Conservation (phyloP, 768 basidiomycete genomes). For the Trametes punicea region DNA sequence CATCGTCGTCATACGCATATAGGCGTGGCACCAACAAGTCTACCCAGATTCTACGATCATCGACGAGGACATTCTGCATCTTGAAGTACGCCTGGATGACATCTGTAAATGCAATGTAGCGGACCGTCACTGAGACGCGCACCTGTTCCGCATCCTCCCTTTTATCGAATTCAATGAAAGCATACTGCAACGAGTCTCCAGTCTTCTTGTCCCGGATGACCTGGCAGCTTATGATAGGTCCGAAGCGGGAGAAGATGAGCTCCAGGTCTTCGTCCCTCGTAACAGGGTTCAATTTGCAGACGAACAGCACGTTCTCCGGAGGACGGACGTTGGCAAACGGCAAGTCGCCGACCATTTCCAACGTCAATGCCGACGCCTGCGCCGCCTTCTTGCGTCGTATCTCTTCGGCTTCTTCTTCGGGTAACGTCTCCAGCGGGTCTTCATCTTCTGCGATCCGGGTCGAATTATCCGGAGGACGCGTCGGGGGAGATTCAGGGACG, state of each 20-base stretch:
- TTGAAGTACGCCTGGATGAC: slow-evolving; percentile 89
- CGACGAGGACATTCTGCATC: slow-evolving; percentile 98
- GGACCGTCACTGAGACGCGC: too few species aligned
- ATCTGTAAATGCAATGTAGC: not conserved
- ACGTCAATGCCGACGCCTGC: slow-evolving; percentile 87
- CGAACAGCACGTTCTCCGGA: slow-evolving; percentile 97
- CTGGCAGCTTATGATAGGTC: slow-evolving; percentile 94
- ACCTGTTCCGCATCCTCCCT: slow-evolving; percentile 93
- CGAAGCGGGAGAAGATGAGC: slow-evolving; percentile 95
- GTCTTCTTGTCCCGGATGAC: slow-evolving; percentile 95
- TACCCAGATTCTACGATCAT: slow-evolving; percentile 98
- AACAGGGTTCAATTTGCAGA: slow-evolving; percentile 96
- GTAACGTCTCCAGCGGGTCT: slow-evolving; percentile 75
- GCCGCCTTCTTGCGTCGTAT: slow-evolving; percentile 85
- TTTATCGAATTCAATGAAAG: slow-evolving; percentile 97
- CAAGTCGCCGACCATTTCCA: slow-evolving; percentile 99
- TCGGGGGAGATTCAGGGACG: slow-evolving; percentile 73
- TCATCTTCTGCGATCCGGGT: slow-evolving; percentile 95
- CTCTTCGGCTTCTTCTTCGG: slow-evolving; percentile 83
- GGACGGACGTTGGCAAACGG: slow-evolving; percentile 98
- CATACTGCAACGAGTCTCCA: slow-evolving; percentile 95
- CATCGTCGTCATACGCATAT: slow-evolving; percentile 8
- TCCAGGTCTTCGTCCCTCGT: slow-evolving; percentile 96
- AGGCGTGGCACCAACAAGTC: slow-evolving; percentile 74
- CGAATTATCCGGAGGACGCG: slow-evolving; percentile 77